These are phyloP conservation scores for Penicillium psychrofluorescens DNA, from an alignment of 495 filamentous ascomycete species.

Conservation along the genomic window DNA sequence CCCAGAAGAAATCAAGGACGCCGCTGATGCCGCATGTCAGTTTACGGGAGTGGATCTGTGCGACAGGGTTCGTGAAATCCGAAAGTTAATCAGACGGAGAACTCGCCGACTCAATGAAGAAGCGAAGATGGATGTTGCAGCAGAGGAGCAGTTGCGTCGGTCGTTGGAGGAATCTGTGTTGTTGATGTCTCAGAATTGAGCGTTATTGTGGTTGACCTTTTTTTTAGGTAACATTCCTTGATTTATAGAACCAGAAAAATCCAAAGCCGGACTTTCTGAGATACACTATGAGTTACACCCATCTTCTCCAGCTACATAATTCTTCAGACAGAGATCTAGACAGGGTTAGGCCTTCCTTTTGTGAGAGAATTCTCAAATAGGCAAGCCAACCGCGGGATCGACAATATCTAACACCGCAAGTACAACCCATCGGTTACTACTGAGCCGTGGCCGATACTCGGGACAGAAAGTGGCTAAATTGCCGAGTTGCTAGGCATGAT, in stretches of 20 bases:
- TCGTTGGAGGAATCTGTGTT: background rate
- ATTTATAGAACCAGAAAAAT: too few relatives aligned
- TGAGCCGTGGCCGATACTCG: background rate
- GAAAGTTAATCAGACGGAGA: background rate
- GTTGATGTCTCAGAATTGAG: background rate
- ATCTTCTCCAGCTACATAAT: too few relatives aligned
- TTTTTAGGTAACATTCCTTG: too few relatives aligned
- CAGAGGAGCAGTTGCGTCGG: background rate
- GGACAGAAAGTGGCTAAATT: background rate
- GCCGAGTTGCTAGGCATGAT: background rate
- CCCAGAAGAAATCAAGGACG: background rate
- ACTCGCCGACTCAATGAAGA: background rate
- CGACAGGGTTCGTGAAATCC: background rate
- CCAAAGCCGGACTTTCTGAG: too few relatives aligned
- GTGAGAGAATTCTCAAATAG: background rate
- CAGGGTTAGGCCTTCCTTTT: too few relatives aligned
- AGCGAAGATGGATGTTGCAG: background rate
- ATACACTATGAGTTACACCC: too few relatives aligned
- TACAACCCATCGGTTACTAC: background rate
- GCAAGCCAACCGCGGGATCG: background rate
- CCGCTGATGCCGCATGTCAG: background rate
- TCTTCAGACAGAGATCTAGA: too few relatives aligned
- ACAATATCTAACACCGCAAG: too few relatives aligned
- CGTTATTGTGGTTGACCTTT: too few relatives aligned
- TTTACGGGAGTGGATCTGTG: background rate